Percentiles rank a stretch among this genome's conserved stretches.
phyloP scores from a whole-genome alignment of 306 rosid genomes.

The Neltuma alba region DNA sequence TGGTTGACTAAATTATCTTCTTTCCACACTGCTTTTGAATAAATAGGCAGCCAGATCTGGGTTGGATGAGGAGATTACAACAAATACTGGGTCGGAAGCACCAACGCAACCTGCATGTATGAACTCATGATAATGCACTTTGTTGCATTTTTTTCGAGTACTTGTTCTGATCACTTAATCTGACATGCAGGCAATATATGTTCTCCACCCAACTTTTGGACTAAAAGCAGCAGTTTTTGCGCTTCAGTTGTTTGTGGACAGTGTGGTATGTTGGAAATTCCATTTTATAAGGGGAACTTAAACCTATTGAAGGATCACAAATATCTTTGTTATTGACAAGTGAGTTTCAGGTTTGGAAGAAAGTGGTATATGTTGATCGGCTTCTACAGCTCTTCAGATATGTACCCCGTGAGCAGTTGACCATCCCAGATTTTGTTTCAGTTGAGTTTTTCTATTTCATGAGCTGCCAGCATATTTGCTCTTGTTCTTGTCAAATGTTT shows the following conservation, averaged over 20 bases:
- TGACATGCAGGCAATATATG: constrained; percentile 68
- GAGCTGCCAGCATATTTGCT: neutral
- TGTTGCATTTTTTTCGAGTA: neutral
- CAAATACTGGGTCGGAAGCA: constrained; percentile 86
- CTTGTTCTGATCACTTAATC: constrained; percentile 42
- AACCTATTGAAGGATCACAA: constrained; percentile 17
- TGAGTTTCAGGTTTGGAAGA: constrained; percentile 77
- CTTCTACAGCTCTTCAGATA: constrained; percentile 86
- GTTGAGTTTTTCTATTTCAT: constrained; percentile 53
- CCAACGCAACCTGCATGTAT: constrained; percentile 81
- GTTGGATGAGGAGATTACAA: constrained; percentile 88
- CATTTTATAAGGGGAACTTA: neutral
- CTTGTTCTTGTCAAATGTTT: constrained; percentile 23
- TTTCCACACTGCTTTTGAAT: constrained; percentile 21
- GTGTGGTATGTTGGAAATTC: constrained; percentile 52
- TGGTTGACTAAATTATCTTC: neutral
- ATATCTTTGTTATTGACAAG: constrained; percentile 13
- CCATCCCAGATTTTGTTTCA: constrained; percentile 92
- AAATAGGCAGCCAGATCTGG: constrained; percentile 84
- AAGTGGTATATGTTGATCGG: constrained; percentile 80
- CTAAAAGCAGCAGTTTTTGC: constrained; percentile 79
- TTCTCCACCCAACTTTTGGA: constrained; percentile 90
- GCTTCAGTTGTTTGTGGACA: constrained; percentile 81
- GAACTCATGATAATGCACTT: constrained; percentile 16
- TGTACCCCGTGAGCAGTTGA: constrained; percentile 92